phyloP scores from a whole-genome alignment of 192 early-diverging fungal genomes.

The Backusella tuberculispora region DNA sequence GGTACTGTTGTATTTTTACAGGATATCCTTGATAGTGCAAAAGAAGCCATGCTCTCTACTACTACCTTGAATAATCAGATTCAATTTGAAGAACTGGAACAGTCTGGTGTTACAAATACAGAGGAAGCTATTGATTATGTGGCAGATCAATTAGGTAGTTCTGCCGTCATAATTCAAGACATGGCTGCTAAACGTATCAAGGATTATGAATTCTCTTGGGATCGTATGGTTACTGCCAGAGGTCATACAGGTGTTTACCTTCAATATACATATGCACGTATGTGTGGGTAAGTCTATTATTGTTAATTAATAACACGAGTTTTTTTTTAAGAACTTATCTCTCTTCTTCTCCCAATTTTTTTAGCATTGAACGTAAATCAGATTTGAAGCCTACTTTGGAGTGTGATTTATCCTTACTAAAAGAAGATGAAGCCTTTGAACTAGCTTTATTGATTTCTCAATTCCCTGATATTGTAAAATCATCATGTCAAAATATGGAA shows the following conservation, averaged over 20 bases:
- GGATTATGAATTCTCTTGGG: conserved; percentile 91
- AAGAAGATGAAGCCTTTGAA: conserved; percentile 68
- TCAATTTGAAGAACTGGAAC: neutral
- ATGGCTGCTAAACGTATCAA: conserved; percentile 82
- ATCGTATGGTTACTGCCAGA: conserved; percentile 87
- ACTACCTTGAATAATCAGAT: conserved; percentile 54
- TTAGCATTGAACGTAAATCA: conserved; percentile 72
- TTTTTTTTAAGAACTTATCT: conserved; percentile 26
- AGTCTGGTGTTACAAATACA: neutral
- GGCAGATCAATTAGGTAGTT: conserved; percentile 85
- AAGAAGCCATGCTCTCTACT: conserved; percentile 76
- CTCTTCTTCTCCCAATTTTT: neutral
- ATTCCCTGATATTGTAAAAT: conserved; percentile 79
- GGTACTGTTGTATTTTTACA: conserved; percentile 92
- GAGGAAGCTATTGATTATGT: conserved; percentile 59
- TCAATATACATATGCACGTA: conserved; percentile 93
- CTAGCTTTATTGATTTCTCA: conserved; percentile 75
- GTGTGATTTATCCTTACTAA: conserved; percentile 63
- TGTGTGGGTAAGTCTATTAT: conserved; percentile 66
- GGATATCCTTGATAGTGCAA: conserved; percentile 85
- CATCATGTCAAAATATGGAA: conserved; percentile 65
- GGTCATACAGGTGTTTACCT: conserved; percentile 96
- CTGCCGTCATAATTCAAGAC: conserved; percentile 88
- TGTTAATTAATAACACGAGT: neutral
- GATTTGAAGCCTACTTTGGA: conserved; percentile 51